Conservation (phyloP, 306 rosid genomes). For the Inga oerstediana region DNA sequence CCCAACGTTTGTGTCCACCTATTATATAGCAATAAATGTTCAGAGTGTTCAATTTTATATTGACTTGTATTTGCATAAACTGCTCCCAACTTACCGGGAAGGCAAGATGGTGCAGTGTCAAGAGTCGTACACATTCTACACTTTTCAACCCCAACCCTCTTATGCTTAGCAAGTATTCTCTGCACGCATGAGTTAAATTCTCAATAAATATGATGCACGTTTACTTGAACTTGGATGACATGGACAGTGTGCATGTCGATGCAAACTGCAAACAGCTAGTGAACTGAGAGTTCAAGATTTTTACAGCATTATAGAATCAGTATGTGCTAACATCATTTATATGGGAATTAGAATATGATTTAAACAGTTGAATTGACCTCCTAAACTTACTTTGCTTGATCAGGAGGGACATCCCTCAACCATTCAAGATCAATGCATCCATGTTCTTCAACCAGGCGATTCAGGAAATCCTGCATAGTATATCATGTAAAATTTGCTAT, state of each 20-base stretch:
- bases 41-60: constrained; percentile 32
- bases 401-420: constrained; percentile 98
- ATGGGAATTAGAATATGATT: constrained; percentile 26
- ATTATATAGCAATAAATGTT: constrained; percentile 33
- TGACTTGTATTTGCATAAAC: constrained; percentile 32
- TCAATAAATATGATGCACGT: constrained; percentile 7
- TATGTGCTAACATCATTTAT: constrained; percentile 19
- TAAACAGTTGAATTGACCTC: constrained; percentile 33
- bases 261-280: constrained; percentile 13
- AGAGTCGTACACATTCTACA: constrained; percentile 97
- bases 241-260: constrained; percentile 1
- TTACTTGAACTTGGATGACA: background rate
- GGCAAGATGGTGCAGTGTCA: constrained; percentile 99
- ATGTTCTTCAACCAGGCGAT: constrained; percentile 84
- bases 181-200: constrained; percentile 40
- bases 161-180: constrained; percentile 93
- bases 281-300: constrained; percentile 18
- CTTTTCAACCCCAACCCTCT: constrained; percentile 96
- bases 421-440: constrained; percentile 90
- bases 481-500: constrained; percentile 39
- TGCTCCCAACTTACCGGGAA: constrained; percentile 80
- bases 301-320: constrained; percentile 18
- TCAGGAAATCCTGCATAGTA: constrained; percentile 74
- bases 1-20: constrained; percentile 99
- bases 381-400: constrained; percentile 84